Evolutionary conservation across 169 alveolate species (phyloP), one percentile per base, ranked within the genome.

Genomic region (Amoebophrya sp.): DNA sequence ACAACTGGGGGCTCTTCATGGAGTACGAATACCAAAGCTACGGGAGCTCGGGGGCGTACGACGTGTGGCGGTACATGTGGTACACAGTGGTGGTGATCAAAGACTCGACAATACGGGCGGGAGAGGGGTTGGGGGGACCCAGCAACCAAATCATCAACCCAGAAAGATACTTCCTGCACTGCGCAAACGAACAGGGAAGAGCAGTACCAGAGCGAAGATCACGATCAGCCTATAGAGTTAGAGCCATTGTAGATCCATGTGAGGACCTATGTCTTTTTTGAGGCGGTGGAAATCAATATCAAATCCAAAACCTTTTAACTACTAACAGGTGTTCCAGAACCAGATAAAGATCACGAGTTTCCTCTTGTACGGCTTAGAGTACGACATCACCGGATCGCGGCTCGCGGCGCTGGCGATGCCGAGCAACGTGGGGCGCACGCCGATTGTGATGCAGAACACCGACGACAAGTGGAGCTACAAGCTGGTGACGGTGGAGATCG

Each of bases 31-130:
- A 7, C 78, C 78, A 58, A 29, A 13, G 34, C 78, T 58, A 7
- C 23, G 78, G 78, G 29, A 7, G 29, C 29, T 58, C 78, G 78
- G 78, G 78, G 23, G 78, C 78, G 78, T 58, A 58, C 23, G 78
- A 58, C 23, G 78, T 58, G 78, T 58, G 78, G 78, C 78, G 78
- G 78, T 58, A 58, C 78, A 58, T 58, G 78, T 58, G 78, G 78
- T 58, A 58, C 78, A 58, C 78, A 16, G 78, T 58, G 4, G 78
- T 58, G 29, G 78, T 58, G 78, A 58, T 58, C 78, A 58, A 58
- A n/a, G 78, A 58, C 78, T 7, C 29, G 29, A 58, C 78, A 4
- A 58, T 58, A 1, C 29, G 23, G 10, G 78, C 78, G 29, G 78
- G 67, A 45, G 67, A 10, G 67, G 67, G 67, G 10, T 45, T 45